Evolutionary conservation across 1,284 basidiomycete species (phyloP).

Genomic region (Austroboletus novae-zelandiae): DNA sequence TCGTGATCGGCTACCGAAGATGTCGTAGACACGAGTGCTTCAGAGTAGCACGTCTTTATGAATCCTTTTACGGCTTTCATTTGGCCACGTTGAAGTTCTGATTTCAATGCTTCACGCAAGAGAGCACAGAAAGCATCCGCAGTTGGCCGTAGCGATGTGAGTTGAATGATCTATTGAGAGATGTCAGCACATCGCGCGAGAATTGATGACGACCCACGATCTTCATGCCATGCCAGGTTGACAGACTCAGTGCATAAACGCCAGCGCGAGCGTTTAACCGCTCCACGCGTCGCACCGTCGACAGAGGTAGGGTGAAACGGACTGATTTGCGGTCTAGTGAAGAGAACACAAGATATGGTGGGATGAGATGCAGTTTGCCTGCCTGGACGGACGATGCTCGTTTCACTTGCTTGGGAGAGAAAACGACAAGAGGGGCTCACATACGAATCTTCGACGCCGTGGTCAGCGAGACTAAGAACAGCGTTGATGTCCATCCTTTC

Average conservation of each 20-base stretch:
- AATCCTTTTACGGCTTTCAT: constrained; percentile 96
- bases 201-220: constrained; percentile 60
- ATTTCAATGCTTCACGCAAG: constrained; percentile 87
- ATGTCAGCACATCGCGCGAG: constrained; percentile 8
- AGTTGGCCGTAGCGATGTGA: constrained; percentile 93
- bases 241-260: constrained; percentile 90
- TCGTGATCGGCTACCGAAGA: constrained; percentile 60
- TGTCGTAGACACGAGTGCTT: constrained; percentile 70
- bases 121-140: constrained; percentile 93
- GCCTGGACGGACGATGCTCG: constrained; percentile 49
- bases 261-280: constrained; percentile 88
- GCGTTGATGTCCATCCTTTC: constrained; percentile 90
- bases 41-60: constrained; percentile 92
- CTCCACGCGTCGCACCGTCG: constrained; percentile 94
- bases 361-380: constrained; percentile 86
- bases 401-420: background rate
- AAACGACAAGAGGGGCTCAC: constrained; percentile 52
- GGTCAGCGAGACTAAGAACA: constrained; percentile 75
- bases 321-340: constrained; percentile 93
- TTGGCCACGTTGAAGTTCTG: constrained; percentile 79
- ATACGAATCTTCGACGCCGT: constrained; percentile 89
- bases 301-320: constrained; percentile 88
- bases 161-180: constrained; percentile 77
- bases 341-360: constrained; percentile 89
- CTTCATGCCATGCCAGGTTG: constrained; percentile 96